Evolutionary conservation across 78 protist genomes (phyloP).

Genomic region (Neovahlkampfia damariscottae): DNA sequence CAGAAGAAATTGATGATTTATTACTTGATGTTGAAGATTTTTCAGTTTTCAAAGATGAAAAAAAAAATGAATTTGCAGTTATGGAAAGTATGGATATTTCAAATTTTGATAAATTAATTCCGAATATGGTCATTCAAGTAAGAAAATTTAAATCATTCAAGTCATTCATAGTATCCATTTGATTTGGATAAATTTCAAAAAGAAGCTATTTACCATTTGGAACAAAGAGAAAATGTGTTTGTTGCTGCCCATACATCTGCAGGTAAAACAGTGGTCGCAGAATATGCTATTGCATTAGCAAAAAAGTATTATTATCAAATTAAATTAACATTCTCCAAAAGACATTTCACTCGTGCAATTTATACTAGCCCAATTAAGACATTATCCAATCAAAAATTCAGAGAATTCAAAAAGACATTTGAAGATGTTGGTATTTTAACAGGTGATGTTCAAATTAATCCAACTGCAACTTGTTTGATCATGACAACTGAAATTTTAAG

Average conservation of each 20-base stretch:
- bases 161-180: no score
- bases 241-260: conserved; percentile 96
- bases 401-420: conserved; percentile 62
- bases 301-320: no score
- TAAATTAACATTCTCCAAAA: no score
- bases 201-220: conserved; percentile 70
- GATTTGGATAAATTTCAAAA: conserved; percentile 86
- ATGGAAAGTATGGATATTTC: neutral
- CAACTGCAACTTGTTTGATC: conserved; percentile 81
- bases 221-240: conserved; percentile 62
- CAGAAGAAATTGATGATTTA: neutral
- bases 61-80: neutral
- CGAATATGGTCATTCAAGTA: conserved; percentile 38
- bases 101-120: conserved; percentile 20
- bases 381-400: conserved; percentile 83
- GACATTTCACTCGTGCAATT: conserved; percentile 62
- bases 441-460: conserved; percentile 84
- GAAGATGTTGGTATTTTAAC: conserved; percentile 86
- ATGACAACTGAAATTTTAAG: conserved; percentile 91
- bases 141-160: no score
- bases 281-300: conserved; percentile 84
- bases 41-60: no score
- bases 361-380: conserved; percentile 97
- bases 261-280: conserved; percentile 93
- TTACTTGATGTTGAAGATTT: no score